These are phyloP conservation scores for Galerina sulciceps DNA, from an alignment of 768 basidiomycete species.

Conservation along the genomic window DNA sequence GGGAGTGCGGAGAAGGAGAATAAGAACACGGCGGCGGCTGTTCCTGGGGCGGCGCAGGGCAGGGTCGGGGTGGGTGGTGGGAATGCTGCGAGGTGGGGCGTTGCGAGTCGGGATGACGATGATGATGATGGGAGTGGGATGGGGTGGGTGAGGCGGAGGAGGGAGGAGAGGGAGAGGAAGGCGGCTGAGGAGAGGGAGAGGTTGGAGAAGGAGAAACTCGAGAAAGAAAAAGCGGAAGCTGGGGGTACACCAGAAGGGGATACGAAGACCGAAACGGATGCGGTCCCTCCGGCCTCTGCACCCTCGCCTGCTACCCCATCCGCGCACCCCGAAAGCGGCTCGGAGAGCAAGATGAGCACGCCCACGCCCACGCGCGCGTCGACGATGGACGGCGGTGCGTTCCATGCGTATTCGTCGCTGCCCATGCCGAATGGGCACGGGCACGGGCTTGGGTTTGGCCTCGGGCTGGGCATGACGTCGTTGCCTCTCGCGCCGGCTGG, in stretches of 20 bases:
- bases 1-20: slow-evolving; percentile 15
- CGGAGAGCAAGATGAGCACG: slow-evolving; percentile 21
- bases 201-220: slow-evolving; percentile 2
- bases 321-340: neutral
- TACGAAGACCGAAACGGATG: too few relatives aligned
- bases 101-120: slow-evolving; percentile 39
- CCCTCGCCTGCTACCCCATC: too few relatives aligned
- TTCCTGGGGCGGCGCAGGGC: neutral
- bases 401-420: neutral
- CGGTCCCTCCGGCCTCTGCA: too few relatives aligned
- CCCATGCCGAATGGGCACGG: neutral
- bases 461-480: too few relatives aligned
- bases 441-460: too few relatives aligned
- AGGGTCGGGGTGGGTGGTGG: neutral
- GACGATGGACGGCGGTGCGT: slow-evolving; percentile 8
- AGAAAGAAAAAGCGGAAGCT: neutral
- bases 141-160: slow-evolving; percentile 71
- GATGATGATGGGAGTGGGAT: slow-evolving; percentile 87
- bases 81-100: slow-evolving; percentile 1
- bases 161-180: slow-evolving; percentile 44
- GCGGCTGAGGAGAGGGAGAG: slow-evolving; percentile 28
- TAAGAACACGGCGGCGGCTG: neutral
- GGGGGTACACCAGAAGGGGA: too few relatives aligned
- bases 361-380: slow-evolving; percentile 21
- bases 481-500: too few relatives aligned